Evolutionary conservation across 805 yeast species (phyloP).

Genomic region (Yarrowia sp.): DNA sequence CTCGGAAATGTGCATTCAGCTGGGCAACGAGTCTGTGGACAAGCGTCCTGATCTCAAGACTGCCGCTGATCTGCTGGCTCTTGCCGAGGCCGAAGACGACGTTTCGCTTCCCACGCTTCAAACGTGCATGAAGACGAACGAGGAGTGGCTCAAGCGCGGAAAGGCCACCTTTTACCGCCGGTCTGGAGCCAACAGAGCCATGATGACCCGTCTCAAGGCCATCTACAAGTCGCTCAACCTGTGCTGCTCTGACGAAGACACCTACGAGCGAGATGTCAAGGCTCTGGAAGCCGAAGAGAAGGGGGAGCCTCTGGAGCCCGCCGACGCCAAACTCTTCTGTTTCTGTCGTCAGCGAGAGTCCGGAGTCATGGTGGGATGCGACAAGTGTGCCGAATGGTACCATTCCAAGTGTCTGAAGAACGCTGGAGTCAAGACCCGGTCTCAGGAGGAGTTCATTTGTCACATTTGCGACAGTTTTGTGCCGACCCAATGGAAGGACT

Average conservation of each 20-base stretch:
- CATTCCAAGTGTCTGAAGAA: slow-evolving; percentile 80
- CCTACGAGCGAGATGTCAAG: slow-evolving; percentile 54
- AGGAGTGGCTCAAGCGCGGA: slow-evolving; percentile 53
- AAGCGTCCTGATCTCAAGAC: slow-evolving; percentile 14
- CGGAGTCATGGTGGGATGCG: slow-evolving; percentile 90
- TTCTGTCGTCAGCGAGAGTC: slow-evolving; percentile 66
- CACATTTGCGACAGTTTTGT: slow-evolving; percentile 59
- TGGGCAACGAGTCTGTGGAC: slow-evolving; percentile 17
- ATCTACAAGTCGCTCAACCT: slow-evolving; percentile 42
- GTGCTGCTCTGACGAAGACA: slow-evolving; percentile 41
- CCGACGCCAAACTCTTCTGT: slow-evolving; percentile 55
- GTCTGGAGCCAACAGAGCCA: slow-evolving; percentile 49
- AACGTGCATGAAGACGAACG: slow-evolving; percentile 44
- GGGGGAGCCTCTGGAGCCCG: slow-evolving; percentile 51
- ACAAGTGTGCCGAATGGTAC: slow-evolving; percentile 88
- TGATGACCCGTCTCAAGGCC: slow-evolving; percentile 46
- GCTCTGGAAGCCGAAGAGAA: slow-evolving; percentile 71
- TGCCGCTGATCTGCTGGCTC: slow-evolving; percentile 4
- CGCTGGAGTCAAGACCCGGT: slow-evolving; percentile 45
- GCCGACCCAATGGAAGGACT: slow-evolving; percentile 49
- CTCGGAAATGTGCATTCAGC: slow-evolving; percentile 20
- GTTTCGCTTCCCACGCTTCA: slow-evolving; percentile 26
- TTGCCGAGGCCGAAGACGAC: slow-evolving; percentile 11
- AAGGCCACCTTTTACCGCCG: slow-evolving; percentile 51
- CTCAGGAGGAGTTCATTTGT: slow-evolving; percentile 58